Evolutionary conservation across 179 eudicot genomes (phyloP), one percentile per base, ranked within the genome.

Genomic region (Beta lomatogona): DNA sequence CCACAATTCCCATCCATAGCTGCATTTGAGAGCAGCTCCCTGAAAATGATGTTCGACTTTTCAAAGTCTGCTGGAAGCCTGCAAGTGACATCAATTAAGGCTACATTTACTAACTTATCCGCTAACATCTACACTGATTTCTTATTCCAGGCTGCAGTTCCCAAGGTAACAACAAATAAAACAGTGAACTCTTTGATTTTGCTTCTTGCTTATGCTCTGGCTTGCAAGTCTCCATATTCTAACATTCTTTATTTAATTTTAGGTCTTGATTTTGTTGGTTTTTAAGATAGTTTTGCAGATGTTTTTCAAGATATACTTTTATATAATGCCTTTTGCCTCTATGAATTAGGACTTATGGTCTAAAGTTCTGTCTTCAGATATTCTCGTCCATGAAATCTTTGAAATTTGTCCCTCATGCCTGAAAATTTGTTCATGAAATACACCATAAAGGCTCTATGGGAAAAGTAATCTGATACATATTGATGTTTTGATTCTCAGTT

Each of bases 141-240:
- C 78, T 77, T 94, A 77, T 96, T 96, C 88, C 98, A 92, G 89
- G 98, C 99, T 61, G 99, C 99, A 61, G 99, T 96, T 77, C 99
- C 99, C 22, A 94, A 96, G 98, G 98, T 96, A 90, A 85, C 45
- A 3, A 68, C 54, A 48, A 60, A 76, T 3, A 41, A 28, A 7
- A 36, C 4, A 71, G 52, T 79, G 14, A 61, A 61, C 16, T 31
- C 61, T 25, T 52, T 58, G 41, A 22, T 64, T 41, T 60, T 65
- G 44, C 58, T 69, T 66, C 31, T 79, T 48, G 6, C 48, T 44
- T 55, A 12, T 14, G 80, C 73, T 77, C 50, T 50, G 61, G 50
- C 63, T 25, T 50, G 48, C 73, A 65, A 60, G 45, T 53, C 22
- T 28, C 16, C 41, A 52, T 36, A 63, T 64, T 64, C 10, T 28